These are phyloP conservation scores for Phyllosticta citriasiana DNA, from an alignment of 2,329 filamentous ascomycete genomes.

Conservation along the genomic window DNA sequence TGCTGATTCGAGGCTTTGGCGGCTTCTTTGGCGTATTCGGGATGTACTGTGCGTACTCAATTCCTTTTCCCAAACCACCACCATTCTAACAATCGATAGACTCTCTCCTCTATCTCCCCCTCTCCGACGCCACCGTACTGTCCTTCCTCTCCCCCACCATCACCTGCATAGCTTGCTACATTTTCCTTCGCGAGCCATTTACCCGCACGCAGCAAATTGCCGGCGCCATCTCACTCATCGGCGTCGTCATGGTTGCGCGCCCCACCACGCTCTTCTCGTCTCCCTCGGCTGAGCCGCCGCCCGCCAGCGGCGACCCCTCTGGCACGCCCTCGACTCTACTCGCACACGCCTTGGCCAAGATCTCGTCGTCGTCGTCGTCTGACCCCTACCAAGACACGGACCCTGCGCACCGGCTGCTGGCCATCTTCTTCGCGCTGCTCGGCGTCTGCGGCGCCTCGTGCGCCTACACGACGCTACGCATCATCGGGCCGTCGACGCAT, in stretches of 20 bases:
- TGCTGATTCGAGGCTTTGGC: slow-evolving; percentile 57
- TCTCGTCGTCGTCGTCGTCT: slow-evolving; percentile 17
- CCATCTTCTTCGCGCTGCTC: slow-evolving; percentile 61
- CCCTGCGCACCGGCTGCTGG: slow-evolving; percentile 55
- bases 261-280: slow-evolving; percentile 49
- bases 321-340: slow-evolving; percentile 15
- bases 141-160: slow-evolving; percentile 76
- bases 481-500: slow-evolving; percentile 71
- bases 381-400: slow-evolving; percentile 38
- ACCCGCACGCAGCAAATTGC: slow-evolving; percentile 68
- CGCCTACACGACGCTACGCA: slow-evolving; percentile 65
- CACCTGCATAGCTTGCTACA: slow-evolving; percentile 68
- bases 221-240: slow-evolving; percentile 62
- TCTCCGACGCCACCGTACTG: slow-evolving; percentile 82
- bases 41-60: slow-evolving; percentile 47
- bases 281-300: slow-evolving; percentile 21
- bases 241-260: slow-evolving; percentile 74
- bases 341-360: background rate
- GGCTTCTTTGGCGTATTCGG: slow-evolving; percentile 73
- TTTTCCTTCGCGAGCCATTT: slow-evolving; percentile 67
- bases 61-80: slow-evolving; percentile 21
- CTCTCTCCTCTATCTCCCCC: slow-evolving; percentile 65
- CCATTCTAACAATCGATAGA: slow-evolving; percentile 29
- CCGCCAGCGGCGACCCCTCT: slow-evolving; percentile 22
- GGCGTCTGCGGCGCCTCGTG: slow-evolving; percentile 67